Conservation (phyloP, 108 stramenopile species). For the Cyclotella sp. region DNA sequence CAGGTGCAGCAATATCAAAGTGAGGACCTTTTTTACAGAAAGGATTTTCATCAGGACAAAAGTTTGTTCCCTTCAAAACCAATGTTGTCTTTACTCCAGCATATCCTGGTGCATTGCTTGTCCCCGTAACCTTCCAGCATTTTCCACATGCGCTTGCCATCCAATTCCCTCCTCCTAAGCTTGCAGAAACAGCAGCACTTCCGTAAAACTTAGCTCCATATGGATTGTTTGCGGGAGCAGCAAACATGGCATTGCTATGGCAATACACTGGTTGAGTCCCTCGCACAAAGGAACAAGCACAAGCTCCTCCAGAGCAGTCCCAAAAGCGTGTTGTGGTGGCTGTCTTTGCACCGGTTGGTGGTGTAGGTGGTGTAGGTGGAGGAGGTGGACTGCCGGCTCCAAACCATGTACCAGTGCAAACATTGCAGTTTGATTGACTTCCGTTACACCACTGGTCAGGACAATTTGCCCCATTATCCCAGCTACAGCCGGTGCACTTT, state of each 20-base stretch:
- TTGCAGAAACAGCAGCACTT: constrained; percentile 49
- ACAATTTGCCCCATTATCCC: no score
- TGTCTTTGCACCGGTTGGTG: constrained; percentile 21
- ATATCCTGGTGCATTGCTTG: constrained; percentile 32
- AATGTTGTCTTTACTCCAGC: constrained; percentile 31
- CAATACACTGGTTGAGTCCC: constrained; percentile 26
- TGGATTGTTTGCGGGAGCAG: constrained; percentile 45
- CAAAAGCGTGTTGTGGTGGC: constrained; percentile 52
- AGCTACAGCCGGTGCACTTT: no score
- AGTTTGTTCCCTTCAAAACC: constrained; percentile 53
- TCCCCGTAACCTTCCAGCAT: constrained; percentile 56
- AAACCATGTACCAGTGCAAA: no score
- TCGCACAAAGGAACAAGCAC: constrained; percentile 38
- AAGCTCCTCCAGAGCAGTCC: constrained; percentile 52
- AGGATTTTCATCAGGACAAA: constrained; percentile 47
- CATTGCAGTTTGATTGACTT: no score
- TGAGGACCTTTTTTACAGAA: constrained; percentile 39
- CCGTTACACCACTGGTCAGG: not conserved
- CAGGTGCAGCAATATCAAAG: constrained; percentile 62
- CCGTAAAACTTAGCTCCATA: constrained; percentile 56
- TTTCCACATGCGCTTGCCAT: constrained; percentile 51
- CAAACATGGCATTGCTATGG: constrained; percentile 58
- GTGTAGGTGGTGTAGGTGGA: constrained; percentile 7
- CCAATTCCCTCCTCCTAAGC: constrained; percentile 53
- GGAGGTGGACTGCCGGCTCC: not conserved